Evolutionary conservation across 257 asterid species (phyloP), one percentile per base, ranked within the genome.

Genomic region (Fraxinus pennsylvanica): DNA sequence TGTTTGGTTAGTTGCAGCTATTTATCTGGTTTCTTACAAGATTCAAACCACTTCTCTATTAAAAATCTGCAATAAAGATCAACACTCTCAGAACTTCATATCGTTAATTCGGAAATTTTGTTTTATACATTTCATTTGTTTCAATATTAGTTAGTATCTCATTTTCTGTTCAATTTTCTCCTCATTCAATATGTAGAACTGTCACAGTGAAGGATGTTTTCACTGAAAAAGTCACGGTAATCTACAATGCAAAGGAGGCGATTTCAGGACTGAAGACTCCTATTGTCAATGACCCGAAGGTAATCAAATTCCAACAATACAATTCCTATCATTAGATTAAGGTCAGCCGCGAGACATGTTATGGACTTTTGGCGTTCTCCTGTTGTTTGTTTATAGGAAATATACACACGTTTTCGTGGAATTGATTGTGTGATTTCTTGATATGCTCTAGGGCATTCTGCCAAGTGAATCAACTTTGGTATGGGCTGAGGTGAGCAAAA

Each of bases 171-270:
- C 6, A 21, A 6, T 9, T 19, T 57, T 69, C 32, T 30, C 7
- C 30, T n/a, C 65, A 14, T 41, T 80, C 12, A 33, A 54, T 74
- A 12, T 70, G 82, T 82, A 94, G 99, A 83, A 79, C 29, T 63
- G 89, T 95, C 1, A 82, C 76, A 45, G 69, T 73, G 41, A 95
- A 82, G 85, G 96, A 93, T 80, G 82, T 84, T 9, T 57, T 79
- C 1, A 86, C 84, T 3, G 91, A 94, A 39, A 86, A 87, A 85
- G 69, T 82, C 3, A 84, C 77, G 29, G 78, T 78, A 52, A 85
- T 95, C 57, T 95, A 95, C 81, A 57, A 89, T 30, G 98, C 98
- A 47, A 91, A 78, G 73, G 92, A 90, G 79, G 81, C 86, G 1
- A 81, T 91, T 33, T 84, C 90, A 4, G 87, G 90, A 33, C 74